These are phyloP conservation scores for Adiantum capillusveneris DNA, from an alignment of 75 land plant species.

Conservation along the genomic window DNA sequence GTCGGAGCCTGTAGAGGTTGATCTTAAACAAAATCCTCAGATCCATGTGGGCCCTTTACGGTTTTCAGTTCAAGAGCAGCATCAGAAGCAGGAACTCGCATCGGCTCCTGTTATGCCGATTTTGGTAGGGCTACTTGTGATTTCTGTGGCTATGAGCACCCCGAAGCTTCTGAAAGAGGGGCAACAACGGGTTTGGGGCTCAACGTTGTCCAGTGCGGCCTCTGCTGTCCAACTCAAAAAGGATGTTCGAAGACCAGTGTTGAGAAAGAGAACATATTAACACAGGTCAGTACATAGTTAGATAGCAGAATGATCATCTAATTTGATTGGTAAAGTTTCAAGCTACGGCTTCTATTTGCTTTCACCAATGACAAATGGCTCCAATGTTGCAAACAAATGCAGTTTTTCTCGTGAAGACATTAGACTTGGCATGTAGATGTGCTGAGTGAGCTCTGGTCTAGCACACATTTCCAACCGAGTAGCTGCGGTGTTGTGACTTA, in stretches of 20 bases:
- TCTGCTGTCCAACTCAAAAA: conserved; percentile 24
- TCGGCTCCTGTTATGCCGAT: conserved; percentile 82
- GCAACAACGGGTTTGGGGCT: conserved; percentile 38
- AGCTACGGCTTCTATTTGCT: too few species aligned
- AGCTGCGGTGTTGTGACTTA: too few species aligned
- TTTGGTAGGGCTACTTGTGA: conserved; percentile 64
- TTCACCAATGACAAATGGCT: too few species aligned
- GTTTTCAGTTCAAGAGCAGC: conserved; percentile 51
- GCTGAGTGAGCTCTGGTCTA: too few species aligned
- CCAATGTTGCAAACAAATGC: too few species aligned
- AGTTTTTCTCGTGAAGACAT: too few species aligned
- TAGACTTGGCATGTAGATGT: too few species aligned
- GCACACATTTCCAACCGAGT: too few species aligned
- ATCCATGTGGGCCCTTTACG: conserved; percentile 67
- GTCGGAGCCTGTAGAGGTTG: conserved; percentile 62
- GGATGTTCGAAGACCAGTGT: conserved; percentile 31
- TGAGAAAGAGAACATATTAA: conserved; percentile 52
- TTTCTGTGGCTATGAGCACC: conserved; percentile 64
- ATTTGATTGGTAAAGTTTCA: too few species aligned
- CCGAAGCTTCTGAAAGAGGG: conserved; percentile 89
- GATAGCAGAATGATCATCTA: too few species aligned
- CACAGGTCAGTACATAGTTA: too few species aligned
- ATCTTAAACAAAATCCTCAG: conserved; percentile 49
- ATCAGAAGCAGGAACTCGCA: conserved; percentile 77
- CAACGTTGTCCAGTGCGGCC: conserved; percentile 13